Conservation (phyloP, 345 rosid species). For the Lepidium africanum region DNA sequence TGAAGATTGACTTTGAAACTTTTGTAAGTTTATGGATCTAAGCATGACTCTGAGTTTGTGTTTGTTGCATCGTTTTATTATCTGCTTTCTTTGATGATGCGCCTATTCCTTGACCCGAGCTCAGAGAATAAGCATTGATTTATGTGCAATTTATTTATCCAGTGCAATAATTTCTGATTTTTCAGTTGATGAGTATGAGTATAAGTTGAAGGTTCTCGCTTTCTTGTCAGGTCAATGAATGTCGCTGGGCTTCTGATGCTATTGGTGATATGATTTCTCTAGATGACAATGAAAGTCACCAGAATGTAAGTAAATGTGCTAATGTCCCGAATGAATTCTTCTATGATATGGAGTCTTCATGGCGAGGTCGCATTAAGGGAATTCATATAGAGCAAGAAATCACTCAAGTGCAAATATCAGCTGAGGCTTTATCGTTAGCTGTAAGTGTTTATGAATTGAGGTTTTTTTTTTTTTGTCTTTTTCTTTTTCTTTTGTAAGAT, state of each 20-base stretch:
- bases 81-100: background rate
- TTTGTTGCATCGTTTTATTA: background rate
- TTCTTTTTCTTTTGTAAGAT: no score
- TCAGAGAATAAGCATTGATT: background rate
- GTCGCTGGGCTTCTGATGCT: conserved; percentile 57
- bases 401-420: conserved; percentile 56
- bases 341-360: conserved; percentile 80
- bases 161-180: background rate
- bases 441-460: conserved; percentile 35
- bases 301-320: conserved; percentile 33
- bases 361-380: conserved; percentile 83
- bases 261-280: conserved; percentile 64
- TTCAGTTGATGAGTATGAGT: conserved; percentile 1
- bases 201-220: background rate
- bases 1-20: conserved; percentile 76
- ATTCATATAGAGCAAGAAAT: conserved; percentile 65
- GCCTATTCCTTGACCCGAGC: background rate
- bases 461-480: background rate
- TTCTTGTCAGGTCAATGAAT: conserved; percentile 59
- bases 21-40: conserved; percentile 37
- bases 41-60: background rate
- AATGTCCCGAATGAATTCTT: conserved; percentile 72
- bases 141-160: background rate
- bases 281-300: conserved; percentile 57
- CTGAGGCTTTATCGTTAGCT: conserved; percentile 59